phyloP scores from a whole-genome alignment of 2,329 filamentous ascomycete species.

The Ascochyta pisi region DNA sequence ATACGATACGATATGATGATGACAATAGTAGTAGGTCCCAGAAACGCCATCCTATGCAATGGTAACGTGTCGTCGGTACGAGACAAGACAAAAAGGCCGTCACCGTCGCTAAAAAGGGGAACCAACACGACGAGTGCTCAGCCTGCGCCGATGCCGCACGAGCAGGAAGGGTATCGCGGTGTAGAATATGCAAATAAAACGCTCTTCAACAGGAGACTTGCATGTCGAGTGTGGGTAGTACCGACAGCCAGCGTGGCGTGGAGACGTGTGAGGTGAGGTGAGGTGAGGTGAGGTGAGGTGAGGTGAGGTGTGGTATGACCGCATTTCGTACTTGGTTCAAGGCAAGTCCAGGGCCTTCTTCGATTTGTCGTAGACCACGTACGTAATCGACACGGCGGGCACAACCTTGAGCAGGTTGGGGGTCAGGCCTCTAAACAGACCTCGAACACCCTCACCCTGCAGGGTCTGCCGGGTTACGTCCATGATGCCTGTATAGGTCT shows the following conservation, averaged over 20 bases:
- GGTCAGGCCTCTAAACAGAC: constrained; percentile 92
- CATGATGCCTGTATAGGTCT: constrained; percentile 88
- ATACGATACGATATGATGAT: too few relatives aligned
- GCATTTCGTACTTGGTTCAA: constrained; percentile 22
- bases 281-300: not conserved
- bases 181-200: constrained; percentile 37
- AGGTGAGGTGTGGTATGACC: not conserved
- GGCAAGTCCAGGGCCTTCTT: constrained; percentile 47
- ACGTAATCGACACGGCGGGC: constrained; percentile 84
- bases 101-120: constrained; percentile 10
- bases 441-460: constrained; percentile 79
- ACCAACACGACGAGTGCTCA: constrained; percentile 9
- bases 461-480: constrained; percentile 88
- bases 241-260: not conserved
- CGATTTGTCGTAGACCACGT: constrained; percentile 53
- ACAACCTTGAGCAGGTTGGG: constrained; percentile 97
- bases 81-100: constrained; percentile 1
- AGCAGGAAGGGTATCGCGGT: constrained; percentile 40
- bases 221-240: not conserved
- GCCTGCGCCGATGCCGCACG: constrained; percentile 7
- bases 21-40: constrained; percentile 6
- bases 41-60: constrained; percentile 34
- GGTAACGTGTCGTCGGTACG: not conserved
- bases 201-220: constrained; percentile 10
- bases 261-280: not conserved